Percentiles rank a stretch among this genome's conserved stretches.
phyloP scores from a whole-genome alignment of 257 asterid genomes.

The Scutellaria galericulata region DNA sequence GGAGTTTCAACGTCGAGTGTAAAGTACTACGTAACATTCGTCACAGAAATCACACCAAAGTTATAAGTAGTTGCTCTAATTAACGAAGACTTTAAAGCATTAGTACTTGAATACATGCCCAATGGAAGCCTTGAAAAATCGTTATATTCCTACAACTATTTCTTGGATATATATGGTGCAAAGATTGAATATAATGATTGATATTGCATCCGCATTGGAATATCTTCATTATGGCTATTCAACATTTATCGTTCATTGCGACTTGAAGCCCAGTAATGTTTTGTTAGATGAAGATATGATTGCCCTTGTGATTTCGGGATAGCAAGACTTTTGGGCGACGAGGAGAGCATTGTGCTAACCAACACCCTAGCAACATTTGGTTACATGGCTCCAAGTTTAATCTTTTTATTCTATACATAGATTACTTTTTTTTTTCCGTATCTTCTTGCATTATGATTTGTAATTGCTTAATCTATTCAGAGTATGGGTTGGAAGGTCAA shows the following conservation, averaged over 20 bases:
- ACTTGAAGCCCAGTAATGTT: slow-evolving; percentile 36
- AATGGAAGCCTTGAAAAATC: slow-evolving; percentile 45
- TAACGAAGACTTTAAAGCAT: slow-evolving; percentile 2
- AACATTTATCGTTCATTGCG: slow-evolving; percentile 27
- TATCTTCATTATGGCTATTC: slow-evolving; percentile 33
- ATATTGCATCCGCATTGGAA: slow-evolving; percentile 26
- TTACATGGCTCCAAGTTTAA: slow-evolving; percentile 29
- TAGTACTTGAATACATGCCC: slow-evolving; percentile 48
- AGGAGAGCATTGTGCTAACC: slow-evolving; percentile 15
- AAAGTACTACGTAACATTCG: too few species aligned
- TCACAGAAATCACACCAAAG: too few species aligned
- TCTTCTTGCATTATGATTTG: too few species aligned
- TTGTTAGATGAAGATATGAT: slow-evolving; percentile 29
- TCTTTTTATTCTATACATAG: too few species aligned
- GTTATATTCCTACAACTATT: slow-evolving; percentile 31
- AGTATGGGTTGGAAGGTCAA: slow-evolving; percentile 29
- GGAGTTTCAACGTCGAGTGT: too few species aligned
- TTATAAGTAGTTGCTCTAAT: too few species aligned
- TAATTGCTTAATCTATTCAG: background rate
- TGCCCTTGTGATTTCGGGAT: slow-evolving; percentile 36
- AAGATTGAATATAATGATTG: slow-evolving; percentile 31
- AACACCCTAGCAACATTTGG: slow-evolving; percentile 29
- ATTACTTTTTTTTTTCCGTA: too few species aligned
- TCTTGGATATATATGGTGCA: background rate
- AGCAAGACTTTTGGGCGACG: slow-evolving; percentile 24